phyloP scores from a whole-genome alignment of 768 basidiomycete genomes.

The Sistotremastrum suecicum region DNA sequence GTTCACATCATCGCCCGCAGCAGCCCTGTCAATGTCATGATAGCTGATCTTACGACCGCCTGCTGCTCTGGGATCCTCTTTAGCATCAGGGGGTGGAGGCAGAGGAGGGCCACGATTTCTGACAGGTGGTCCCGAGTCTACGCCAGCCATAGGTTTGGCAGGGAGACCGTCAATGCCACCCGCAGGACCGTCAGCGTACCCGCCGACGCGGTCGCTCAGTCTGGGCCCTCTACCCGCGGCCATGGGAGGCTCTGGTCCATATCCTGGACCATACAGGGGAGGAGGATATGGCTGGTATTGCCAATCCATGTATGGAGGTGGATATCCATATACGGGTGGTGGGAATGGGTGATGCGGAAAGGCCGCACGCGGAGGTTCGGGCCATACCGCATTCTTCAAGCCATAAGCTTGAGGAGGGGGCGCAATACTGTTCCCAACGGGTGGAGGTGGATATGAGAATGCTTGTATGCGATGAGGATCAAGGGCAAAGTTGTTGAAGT shows the following conservation, averaged over 20 bases:
- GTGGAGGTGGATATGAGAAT: constrained; percentile 62
- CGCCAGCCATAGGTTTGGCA: constrained; percentile 49
- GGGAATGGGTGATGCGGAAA: too few relatives aligned
- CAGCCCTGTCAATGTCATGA: constrained; percentile 89
- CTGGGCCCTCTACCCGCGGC: constrained; percentile 25
- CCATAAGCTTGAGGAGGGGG: constrained; percentile 81
- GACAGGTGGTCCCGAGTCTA: constrained; percentile 33
- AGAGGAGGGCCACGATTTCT: constrained; percentile 44
- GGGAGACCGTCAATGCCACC: constrained; percentile 65
- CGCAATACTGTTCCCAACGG: constrained; percentile 50
- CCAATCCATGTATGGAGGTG: constrained; percentile 21
- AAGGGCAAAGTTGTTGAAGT: constrained; percentile 92
- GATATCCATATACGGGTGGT: too few relatives aligned
- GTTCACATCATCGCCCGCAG: constrained; percentile 51
- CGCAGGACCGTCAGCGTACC: constrained; percentile 43
- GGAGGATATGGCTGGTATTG: constrained; percentile 20
- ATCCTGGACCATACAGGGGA: constrained; percentile 23
- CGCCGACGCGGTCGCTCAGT: constrained; percentile 71
- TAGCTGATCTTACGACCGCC: constrained; percentile 86
- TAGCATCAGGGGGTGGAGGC: constrained; percentile 76
- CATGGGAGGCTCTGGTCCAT: constrained; percentile 43
- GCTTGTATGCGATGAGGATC: constrained; percentile 90
- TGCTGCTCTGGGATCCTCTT: constrained; percentile 85
- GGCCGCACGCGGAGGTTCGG: constrained; percentile 5
- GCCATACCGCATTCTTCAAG: constrained; percentile 26